These are phyloP conservation scores for Diaporthe sp. DNA, from an alignment of 2,329 filamentous ascomycete genomes.

Conservation along the genomic window DNA sequence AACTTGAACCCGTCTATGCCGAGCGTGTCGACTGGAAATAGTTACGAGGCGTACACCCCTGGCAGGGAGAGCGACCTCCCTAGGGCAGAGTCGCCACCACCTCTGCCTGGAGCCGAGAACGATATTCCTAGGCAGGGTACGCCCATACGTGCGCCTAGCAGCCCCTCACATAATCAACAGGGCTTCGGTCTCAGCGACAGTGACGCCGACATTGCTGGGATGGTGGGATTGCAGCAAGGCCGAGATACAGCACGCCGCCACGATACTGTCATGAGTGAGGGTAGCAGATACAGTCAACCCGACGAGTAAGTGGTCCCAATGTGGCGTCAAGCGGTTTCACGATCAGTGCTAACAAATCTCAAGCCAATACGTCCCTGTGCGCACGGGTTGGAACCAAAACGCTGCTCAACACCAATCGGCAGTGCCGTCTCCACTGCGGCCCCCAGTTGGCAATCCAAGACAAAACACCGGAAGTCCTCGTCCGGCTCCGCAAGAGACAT, in stretches of 20 bases:
- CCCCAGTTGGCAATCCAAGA: constrained; percentile 51
- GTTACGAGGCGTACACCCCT: constrained; percentile 60
- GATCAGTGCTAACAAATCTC: constrained; percentile 6
- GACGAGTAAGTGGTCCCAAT: constrained; percentile 72
- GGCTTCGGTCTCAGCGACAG: constrained; percentile 69
- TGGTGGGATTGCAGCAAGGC: constrained; percentile 64
- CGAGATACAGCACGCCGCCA: constrained; percentile 55
- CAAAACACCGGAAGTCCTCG: constrained; percentile 53
- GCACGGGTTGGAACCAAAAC: constrained; percentile 68
- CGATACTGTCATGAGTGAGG: constrained; percentile 72
- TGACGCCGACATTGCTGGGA: constrained; percentile 79
- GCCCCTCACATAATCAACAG: constrained; percentile 58
- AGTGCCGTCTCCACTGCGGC: constrained; percentile 43
- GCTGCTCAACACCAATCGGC: constrained; percentile 59
- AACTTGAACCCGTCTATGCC: constrained; percentile 54
- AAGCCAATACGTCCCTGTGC: constrained; percentile 68
- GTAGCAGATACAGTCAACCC: constrained; percentile 76
- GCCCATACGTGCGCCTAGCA: constrained; percentile 80
- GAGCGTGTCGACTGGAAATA: constrained; percentile 51
- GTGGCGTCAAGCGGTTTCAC: neutral
- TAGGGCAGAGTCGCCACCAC: constrained; percentile 75
- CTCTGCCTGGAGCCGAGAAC: constrained; percentile 61
- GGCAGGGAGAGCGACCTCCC: constrained; percentile 62
- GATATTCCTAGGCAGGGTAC: constrained; percentile 53
- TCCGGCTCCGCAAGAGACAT: constrained; percentile 46